phyloP scores from a whole-genome alignment of 2,329 filamentous ascomycete genomes.

The Aspergillus jensenii region DNA sequence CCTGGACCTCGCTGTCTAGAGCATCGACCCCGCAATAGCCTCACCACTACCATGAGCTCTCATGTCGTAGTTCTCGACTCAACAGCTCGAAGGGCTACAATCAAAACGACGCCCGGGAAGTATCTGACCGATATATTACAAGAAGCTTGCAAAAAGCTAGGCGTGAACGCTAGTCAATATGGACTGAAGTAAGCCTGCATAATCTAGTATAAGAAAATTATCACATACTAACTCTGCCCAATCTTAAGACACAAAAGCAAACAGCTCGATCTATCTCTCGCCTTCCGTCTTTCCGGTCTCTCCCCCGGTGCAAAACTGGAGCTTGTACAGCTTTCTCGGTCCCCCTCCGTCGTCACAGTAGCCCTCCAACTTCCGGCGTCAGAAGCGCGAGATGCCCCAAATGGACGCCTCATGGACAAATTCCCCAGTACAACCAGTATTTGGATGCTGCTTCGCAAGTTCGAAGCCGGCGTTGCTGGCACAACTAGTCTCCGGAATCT shows the following conservation, averaged over 20 bases:
- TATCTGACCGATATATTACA: constrained; percentile 81
- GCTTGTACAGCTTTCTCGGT: constrained; percentile 82
- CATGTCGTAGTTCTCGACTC: constrained; percentile 86
- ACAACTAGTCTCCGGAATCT: constrained; percentile 69
- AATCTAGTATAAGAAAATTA: background rate
- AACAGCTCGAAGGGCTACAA: constrained; percentile 70
- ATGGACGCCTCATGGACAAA: constrained; percentile 74
- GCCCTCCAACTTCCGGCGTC: constrained; percentile 80
- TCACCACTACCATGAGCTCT: constrained; percentile 65
- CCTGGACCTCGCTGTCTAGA: background rate
- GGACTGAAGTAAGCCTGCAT: constrained; percentile 67
- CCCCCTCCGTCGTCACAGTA: constrained; percentile 80
- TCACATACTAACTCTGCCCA: constrained; percentile 10
- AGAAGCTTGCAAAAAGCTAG: constrained; percentile 83
- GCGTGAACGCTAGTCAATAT: constrained; percentile 70
- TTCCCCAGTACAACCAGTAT: constrained; percentile 84
- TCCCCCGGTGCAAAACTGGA: constrained; percentile 86
- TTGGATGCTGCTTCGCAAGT: constrained; percentile 87
- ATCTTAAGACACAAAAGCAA: constrained; percentile 73
- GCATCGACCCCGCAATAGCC: constrained; percentile 21
- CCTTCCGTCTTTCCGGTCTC: constrained; percentile 80
- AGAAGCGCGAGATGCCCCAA: constrained; percentile 62
- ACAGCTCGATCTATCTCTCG: constrained; percentile 77
- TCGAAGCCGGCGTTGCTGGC: constrained; percentile 73
- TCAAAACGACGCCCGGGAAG: constrained; percentile 81